These are phyloP conservation scores for Wickerhamiella pararugosa DNA, from an alignment of 1,139 yeast genomes.

Conservation along the genomic window DNA sequence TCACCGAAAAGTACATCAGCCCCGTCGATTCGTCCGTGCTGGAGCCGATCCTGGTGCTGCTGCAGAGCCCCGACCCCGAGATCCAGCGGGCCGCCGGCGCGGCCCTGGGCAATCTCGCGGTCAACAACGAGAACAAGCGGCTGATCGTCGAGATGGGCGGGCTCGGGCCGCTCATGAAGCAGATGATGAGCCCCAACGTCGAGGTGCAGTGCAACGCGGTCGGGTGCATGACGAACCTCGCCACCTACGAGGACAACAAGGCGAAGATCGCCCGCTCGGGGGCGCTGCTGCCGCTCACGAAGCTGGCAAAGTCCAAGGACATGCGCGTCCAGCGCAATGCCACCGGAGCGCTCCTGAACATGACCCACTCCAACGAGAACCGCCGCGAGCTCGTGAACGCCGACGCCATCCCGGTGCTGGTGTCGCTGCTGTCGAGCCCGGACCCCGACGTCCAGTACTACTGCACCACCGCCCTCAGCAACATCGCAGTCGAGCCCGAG, in stretches of 20 bases:
- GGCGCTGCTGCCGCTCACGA: constrained; percentile 87
- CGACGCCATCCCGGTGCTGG: constrained; percentile 94
- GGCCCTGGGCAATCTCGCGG: constrained; percentile 93
- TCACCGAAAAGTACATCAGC: constrained; percentile 73
- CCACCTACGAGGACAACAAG: constrained; percentile 97
- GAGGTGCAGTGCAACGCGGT: constrained; percentile 99
- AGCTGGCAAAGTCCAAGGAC: constrained; percentile 85
- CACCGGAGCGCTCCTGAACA: constrained; percentile 90
- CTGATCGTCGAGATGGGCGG: constrained; percentile 98
- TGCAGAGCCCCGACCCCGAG: constrained; percentile 81
- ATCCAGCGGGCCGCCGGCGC: constrained; percentile 99
- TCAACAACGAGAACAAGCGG: constrained; percentile 83
- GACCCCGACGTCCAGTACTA: constrained; percentile 97
- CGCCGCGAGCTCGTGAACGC: constrained; percentile 94
- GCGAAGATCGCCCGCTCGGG: constrained; percentile 92
- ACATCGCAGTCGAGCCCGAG: constrained; percentile 89
- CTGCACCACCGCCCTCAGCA: constrained; percentile 93
- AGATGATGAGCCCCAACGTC: constrained; percentile 92
- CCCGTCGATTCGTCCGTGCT: constrained; percentile 82
- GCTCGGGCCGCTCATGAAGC: constrained; percentile 84
- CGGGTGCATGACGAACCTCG: constrained; percentile 94
- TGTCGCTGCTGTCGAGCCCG: constrained; percentile 67
- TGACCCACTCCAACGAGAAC: constrained; percentile 96
- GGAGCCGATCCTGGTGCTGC: constrained; percentile 77
- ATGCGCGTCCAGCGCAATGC: constrained; percentile 96